Percentiles rank a stretch among this genome's conserved stretches.
These are phyloP conservation scores for Starmerella gropengiesseri DNA, from an alignment of 805 yeast genomes.

Conservation along the genomic window DNA sequence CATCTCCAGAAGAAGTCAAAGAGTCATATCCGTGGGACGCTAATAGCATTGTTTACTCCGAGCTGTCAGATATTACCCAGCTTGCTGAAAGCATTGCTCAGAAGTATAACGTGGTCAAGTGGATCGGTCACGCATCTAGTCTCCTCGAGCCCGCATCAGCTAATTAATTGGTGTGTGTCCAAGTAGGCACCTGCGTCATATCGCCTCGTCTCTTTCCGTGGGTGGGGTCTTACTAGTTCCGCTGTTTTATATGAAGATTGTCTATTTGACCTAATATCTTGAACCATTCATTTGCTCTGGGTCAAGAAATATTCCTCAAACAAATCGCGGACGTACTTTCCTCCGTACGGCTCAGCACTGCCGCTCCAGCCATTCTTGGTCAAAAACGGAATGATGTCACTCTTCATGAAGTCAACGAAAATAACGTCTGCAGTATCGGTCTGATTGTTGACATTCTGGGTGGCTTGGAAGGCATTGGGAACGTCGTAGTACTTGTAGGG, in stretches of 20 bases:
- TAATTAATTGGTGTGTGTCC: not conserved
- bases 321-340: constrained; percentile 12
- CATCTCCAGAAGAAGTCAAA: not conserved
- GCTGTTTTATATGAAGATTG: not conserved
- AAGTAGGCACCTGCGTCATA: not conserved
- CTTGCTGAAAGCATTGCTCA: constrained; percentile 8
- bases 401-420: constrained; percentile 60
- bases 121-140: not conserved
- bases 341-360: constrained; percentile 8
- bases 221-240: too few species aligned
- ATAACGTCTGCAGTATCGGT: constrained; percentile 36
- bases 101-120: constrained; percentile 9
- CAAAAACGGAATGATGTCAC: constrained; percentile 37
- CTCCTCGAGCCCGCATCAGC: not conserved
- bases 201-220: too few species aligned
- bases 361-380: constrained; percentile 20
- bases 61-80: constrained; percentile 6
- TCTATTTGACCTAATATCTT: not conserved
- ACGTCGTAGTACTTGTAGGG: constrained; percentile 46
- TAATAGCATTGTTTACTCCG: not conserved
- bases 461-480: constrained; percentile 66
- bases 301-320: constrained; percentile 9
- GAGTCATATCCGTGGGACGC: constrained; percentile 9
- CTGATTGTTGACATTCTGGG: constrained; percentile 25
- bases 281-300: not conserved